phyloP scores from a whole-genome alignment of 805 yeast species.

The Cyberlindnera petersonii region DNA sequence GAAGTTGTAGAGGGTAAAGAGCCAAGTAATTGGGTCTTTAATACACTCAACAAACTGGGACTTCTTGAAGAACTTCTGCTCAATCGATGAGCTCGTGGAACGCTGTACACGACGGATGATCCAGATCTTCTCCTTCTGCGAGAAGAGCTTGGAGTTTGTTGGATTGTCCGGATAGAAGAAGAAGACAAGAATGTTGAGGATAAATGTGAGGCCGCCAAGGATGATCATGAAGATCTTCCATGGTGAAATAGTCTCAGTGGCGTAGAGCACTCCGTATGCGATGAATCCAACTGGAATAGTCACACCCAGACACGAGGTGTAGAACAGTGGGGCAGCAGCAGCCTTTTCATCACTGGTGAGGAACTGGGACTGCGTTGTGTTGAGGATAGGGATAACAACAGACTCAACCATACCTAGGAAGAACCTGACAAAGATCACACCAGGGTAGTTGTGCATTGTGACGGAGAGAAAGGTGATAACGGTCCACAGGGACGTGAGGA shows the following conservation, averaged over 20 bases:
- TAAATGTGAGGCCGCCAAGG: slow-evolving; percentile 51
- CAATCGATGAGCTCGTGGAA: slow-evolving; percentile 37
- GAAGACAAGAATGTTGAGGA: slow-evolving; percentile 32
- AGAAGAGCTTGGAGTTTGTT: slow-evolving; percentile 43
- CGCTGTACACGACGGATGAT: slow-evolving; percentile 40
- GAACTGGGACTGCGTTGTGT: slow-evolving; percentile 48
- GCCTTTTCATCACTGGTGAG: slow-evolving; percentile 46
- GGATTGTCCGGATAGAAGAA: slow-evolving; percentile 56
- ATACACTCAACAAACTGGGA: slow-evolving; percentile 41
- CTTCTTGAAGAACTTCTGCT: slow-evolving; percentile 41
- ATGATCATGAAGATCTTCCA: slow-evolving; percentile 58
- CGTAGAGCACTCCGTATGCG: slow-evolving; percentile 36
- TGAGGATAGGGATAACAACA: slow-evolving; percentile 40
- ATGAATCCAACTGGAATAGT: slow-evolving; percentile 52
- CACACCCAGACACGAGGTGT: slow-evolving; percentile 46
- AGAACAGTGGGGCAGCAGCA: slow-evolving; percentile 51
- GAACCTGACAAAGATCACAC: slow-evolving; percentile 45
- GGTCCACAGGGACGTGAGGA: slow-evolving; percentile 41
- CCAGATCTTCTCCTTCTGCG: slow-evolving; percentile 48
- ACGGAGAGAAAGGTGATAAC: slow-evolving; percentile 43
- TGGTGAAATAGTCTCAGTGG: slow-evolving; percentile 27
- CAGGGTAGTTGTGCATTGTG: slow-evolving; percentile 41
- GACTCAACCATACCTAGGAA: slow-evolving; percentile 49
- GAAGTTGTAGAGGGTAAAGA: slow-evolving; percentile 30
- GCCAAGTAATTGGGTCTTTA: slow-evolving; percentile 41